Evolutionary conservation across 2,329 filamentous ascomycete species (phyloP).

Genomic region (Fusarium veterinarium): DNA sequence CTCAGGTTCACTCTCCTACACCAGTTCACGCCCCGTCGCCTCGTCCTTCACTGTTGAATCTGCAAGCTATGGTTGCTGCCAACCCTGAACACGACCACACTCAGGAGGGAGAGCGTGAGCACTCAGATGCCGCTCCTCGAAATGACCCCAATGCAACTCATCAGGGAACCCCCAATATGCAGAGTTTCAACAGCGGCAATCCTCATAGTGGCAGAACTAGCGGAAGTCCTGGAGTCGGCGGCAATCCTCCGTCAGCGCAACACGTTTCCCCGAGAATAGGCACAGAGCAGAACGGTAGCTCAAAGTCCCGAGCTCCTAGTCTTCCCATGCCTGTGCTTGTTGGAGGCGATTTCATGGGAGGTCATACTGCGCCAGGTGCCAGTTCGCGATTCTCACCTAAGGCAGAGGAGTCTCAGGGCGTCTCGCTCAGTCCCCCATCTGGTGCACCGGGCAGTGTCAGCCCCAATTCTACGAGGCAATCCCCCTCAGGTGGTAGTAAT

Average conservation of each 20-base stretch:
- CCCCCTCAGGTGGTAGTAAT: constrained; percentile 21
- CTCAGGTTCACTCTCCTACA: constrained; percentile 20
- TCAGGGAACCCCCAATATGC: constrained; percentile 7
- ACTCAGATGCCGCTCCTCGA: neutral
- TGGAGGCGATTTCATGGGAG: constrained; percentile 7
- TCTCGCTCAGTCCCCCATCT: constrained; percentile 36
- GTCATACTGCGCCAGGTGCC: neutral
- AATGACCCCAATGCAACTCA: neutral
- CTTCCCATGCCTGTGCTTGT: constrained; percentile 2
- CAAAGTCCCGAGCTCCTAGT: constrained; percentile 7
- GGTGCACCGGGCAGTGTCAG: constrained; percentile 19
- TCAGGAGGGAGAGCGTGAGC: neutral
- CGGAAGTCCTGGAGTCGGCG: constrained; percentile 7
- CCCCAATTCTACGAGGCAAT: constrained; percentile 18
- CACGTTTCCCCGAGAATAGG: constrained; percentile 3
- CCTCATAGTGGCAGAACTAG: constrained; percentile 17
- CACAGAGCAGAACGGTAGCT: constrained; percentile 9
- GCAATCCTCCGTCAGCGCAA: constrained; percentile 4
- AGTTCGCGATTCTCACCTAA: neutral
- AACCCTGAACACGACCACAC: constrained; percentile 3
- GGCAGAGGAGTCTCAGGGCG: constrained; percentile 17
- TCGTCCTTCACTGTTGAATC: constrained; percentile 26
- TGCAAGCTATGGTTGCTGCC: constrained; percentile 19
- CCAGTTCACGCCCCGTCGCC: constrained; percentile 27
- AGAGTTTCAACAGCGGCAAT: constrained; percentile 23